Evolutionary conservation across 2,329 filamentous ascomycete species (phyloP), one percentile per base, ranked within the genome.

Genomic region (Pezicula carpinea): DNA sequence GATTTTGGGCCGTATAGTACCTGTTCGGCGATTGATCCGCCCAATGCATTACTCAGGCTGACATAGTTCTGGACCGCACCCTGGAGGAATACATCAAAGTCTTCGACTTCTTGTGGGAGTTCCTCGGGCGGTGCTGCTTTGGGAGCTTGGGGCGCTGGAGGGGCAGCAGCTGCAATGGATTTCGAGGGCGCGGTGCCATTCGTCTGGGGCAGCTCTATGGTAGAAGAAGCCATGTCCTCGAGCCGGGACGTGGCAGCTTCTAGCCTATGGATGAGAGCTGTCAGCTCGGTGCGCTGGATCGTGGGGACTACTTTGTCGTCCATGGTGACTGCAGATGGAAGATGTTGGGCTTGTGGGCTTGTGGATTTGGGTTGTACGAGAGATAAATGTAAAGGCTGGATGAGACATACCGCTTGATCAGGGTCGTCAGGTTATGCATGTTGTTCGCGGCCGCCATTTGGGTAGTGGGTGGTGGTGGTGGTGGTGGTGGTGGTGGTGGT

Each of bases 181-280:
- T 54, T 54, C 10, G 58, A 44, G 19, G 55, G 53, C 40, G 55
- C 48, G 68, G 66, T 67, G 23, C 70, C 66, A 52, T 76, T 68
- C 34, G 71, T 70, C 53, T 72, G 76, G 61, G 70, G 75, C 3
- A 77, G 67, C 57, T 86, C 83, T 56, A 80, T 72, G 46, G 78
- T 81, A 14, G 89, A 85, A 56, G 87, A 83, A 39, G 93, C 92
- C 63, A 99, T 96, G 67, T 99, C 93, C 73, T 99, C 93, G 47
- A 99, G 82, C 49, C 93, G 85, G 54, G 90, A 93, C 44, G 93
- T 99, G 33, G 93, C 93, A 66, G 93, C 93, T 77, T 99, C 93
- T 59, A 99, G 87, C 72, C 93, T 99, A 66, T 57, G 55, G 47
- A 74, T 64, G 26, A 63, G 52, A 47, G 55, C 36, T 48, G 56